phyloP scores from a whole-genome alignment of 2,329 filamentous ascomycete species.

The Xylariaceae sp. region DNA sequence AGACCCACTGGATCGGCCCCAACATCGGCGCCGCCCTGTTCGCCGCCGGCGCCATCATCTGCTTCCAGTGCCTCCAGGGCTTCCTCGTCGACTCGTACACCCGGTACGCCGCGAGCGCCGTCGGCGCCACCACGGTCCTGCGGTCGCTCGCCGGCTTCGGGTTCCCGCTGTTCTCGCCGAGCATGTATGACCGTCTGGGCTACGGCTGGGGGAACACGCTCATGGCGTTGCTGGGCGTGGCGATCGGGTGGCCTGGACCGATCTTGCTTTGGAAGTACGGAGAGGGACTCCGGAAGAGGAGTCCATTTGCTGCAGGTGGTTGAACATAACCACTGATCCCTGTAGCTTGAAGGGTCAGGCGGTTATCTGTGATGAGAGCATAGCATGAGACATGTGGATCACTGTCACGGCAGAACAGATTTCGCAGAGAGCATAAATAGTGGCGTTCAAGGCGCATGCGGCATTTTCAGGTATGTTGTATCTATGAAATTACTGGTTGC shows the following conservation, averaged over 20 bases:
- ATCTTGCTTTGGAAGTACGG: constrained; percentile 38
- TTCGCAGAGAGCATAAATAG: no score
- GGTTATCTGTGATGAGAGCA: no score
- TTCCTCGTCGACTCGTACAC: constrained; percentile 45
- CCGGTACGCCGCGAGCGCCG: constrained; percentile 41
- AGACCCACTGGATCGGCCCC: constrained; percentile 41
- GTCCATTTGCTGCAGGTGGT: constrained; percentile 27
- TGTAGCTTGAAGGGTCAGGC: no score
- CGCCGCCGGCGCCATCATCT: constrained; percentile 33
- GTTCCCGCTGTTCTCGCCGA: constrained; percentile 47
- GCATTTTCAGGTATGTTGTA: no score
- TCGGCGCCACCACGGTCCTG: constrained; percentile 40
- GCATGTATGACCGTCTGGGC: constrained; percentile 43
- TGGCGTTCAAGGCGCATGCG: no score
- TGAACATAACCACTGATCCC: constrained; percentile 1
- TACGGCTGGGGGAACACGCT: constrained; percentile 45
- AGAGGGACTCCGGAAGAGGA: constrained; percentile 31
- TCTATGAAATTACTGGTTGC: no score
- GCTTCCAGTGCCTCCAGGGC: constrained; percentile 41
- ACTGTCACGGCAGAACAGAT: no score
- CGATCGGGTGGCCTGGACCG: constrained; percentile 45
- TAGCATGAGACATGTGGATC: no score
- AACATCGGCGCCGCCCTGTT: constrained; percentile 38
- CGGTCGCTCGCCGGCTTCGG: constrained; percentile 46
- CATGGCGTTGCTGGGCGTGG: constrained; percentile 46